Evolutionary conservation across 345 rosid genomes (phyloP), one percentile per base, ranked within the genome.

Genomic region (Gossypium ekmanianum): DNA sequence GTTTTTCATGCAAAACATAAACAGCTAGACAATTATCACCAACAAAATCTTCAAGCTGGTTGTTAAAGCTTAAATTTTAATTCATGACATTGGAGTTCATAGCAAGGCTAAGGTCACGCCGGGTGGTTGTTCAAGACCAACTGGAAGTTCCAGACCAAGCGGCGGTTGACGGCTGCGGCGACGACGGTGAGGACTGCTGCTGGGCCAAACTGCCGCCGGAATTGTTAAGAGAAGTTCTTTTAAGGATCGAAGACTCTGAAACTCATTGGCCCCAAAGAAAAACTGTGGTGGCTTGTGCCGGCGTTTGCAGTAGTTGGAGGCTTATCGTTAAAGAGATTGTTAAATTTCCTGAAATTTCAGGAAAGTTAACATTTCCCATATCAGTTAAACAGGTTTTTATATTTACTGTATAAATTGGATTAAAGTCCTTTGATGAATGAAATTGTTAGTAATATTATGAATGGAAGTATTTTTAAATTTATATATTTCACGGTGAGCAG

Each of bases 171-270:
- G 61, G 12, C 20, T 20, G 20, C 13, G 62, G 7, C 16, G 62
- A 16, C 7, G 34, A 5, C 0, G 11, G 62, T 11, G 62, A 34
- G 2, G 63, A 48, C n/a, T 76, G 75, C 48, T 67, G 79, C 78
- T 94, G 98, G 98, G 87, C 85, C 11, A 84, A 84, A 70, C 81
- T 94, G 74, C 98, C 95, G 0, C 90, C 73, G n/a, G 98, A 94
- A 87, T 81, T 94, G 16, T 64, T 94, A 48, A 82, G 97, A 41
- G 97, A 91, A 61, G 87, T 91, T 34, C 80, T 94, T 11, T 75
- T 78, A 56, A 88, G 82, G 74, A 84, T 92, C 41, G 97, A 92
- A 84, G 79, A 85, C 51, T 80, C 87, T 6, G 97, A 92, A 73
- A 80, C 62, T 52, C 71, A 81, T n/a, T 94, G 97, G 97, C 98